Evolutionary conservation across 192 early-diverging fungal species (phyloP).

Genomic region (Oehlia diaphana): DNA sequence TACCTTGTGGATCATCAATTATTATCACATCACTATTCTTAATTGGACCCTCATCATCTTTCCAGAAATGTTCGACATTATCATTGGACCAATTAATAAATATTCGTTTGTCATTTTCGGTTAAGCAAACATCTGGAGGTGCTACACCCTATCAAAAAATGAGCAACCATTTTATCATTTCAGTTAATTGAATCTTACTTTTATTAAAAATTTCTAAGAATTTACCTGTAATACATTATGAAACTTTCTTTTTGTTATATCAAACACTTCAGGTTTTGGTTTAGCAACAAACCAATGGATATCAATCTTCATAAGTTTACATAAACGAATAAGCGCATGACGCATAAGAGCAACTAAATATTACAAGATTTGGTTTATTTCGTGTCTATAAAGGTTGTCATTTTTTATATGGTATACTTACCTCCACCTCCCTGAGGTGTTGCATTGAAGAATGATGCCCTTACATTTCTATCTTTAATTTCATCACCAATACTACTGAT

Average conservation of each 20-base stretch:
- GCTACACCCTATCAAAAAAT: conserved; percentile 55
- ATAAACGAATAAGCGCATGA: conserved; percentile 74
- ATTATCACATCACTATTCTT: conserved; percentile 75
- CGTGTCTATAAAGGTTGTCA: neutral
- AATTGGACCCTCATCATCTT: conserved; percentile 65
- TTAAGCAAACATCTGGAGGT: conserved; percentile 41
- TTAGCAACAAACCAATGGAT: conserved; percentile 77
- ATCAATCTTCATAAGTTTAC: conserved; percentile 65
- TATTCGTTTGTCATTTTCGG: conserved; percentile 65
- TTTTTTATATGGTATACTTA: conserved; percentile 14
- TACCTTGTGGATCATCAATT: conserved; percentile 83
- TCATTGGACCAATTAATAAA: conserved; percentile 63
- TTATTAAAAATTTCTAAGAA: neutral
- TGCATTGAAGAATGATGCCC: conserved; percentile 75
- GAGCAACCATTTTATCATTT: neutral
- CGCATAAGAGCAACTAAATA: conserved; percentile 79
- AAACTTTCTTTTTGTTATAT: conserved; percentile 87
- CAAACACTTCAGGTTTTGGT: conserved; percentile 83
- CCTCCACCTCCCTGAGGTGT: conserved; percentile 86
- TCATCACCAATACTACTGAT: conserved; percentile 55
- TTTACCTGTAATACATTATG: conserved; percentile 77
- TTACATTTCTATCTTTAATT: conserved; percentile 58
- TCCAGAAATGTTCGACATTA: conserved; percentile 78
- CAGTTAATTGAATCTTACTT: neutral
- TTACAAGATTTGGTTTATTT: neutral